phyloP scores from a whole-genome alignment of 2,329 filamentous ascomycete species.

The Colletotrichum kahawae region DNA sequence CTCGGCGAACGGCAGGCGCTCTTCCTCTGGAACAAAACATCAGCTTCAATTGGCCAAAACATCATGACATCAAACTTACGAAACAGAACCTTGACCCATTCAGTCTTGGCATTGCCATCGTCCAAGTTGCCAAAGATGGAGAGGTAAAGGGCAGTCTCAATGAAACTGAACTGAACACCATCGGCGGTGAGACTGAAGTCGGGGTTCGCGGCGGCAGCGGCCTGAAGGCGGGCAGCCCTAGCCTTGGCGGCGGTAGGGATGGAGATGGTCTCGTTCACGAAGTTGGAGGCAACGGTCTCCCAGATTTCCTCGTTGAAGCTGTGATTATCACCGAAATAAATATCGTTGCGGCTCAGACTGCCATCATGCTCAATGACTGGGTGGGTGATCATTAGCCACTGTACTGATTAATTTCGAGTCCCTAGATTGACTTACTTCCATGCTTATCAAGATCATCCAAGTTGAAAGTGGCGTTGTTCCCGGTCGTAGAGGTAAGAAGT shows the following conservation, averaged over 20 bases:
- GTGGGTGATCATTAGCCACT: neutral
- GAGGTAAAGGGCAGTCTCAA: constrained; percentile 27
- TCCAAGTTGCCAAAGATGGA: constrained; percentile 25
- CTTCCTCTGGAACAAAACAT: constrained; percentile 6
- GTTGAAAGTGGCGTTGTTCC: constrained; percentile 30
- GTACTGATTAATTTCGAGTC: neutral
- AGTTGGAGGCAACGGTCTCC: constrained; percentile 25
- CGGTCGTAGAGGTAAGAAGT: constrained; percentile 30
- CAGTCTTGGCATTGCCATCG: constrained; percentile 23
- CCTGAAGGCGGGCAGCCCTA: constrained; percentile 28
- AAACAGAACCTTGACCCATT: constrained; percentile 25
- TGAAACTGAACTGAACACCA: constrained; percentile 22
- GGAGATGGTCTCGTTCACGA: constrained; percentile 27
- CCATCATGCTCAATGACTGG: constrained; percentile 40
- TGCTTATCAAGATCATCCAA: constrained; percentile 32
- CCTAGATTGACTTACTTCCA: constrained; percentile 13
- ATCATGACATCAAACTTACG: neutral
- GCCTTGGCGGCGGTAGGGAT: constrained; percentile 33
- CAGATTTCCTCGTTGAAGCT: constrained; percentile 32
- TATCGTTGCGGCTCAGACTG: constrained; percentile 33
- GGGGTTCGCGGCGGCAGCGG: constrained; percentile 28
- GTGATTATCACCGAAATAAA: constrained; percentile 33
- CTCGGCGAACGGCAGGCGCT: constrained; percentile 18
- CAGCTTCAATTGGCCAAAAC: neutral
- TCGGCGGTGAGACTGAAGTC: constrained; percentile 24